Percentiles rank a stretch among this genome's conserved stretches.
These are phyloP conservation scores for Myriosclerotinia duriaeana DNA, from an alignment of 2,329 filamentous ascomycete genomes.

Conservation along the genomic window DNA sequence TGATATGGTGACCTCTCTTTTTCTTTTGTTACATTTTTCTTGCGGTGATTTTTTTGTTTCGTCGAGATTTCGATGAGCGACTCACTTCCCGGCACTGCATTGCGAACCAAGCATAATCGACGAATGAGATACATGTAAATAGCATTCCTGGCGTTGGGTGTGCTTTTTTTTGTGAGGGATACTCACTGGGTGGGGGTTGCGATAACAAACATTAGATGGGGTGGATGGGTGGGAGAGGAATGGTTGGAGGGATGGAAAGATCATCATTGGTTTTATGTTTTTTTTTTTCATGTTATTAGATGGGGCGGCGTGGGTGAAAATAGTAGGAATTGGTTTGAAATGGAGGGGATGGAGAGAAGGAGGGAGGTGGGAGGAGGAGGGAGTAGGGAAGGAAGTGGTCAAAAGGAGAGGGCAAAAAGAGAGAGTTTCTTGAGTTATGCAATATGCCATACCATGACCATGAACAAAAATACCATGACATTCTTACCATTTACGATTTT, in stretches of 20 bases:
- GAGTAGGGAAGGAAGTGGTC: neutral
- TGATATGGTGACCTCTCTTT: neutral
- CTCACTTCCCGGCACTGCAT: conserved; percentile 2
- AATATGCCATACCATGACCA: conserved; percentile 3
- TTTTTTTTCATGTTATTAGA: conserved; percentile 8
- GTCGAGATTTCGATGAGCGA: conserved; percentile 13
- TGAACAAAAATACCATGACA: neutral
- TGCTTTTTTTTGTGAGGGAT: neutral
- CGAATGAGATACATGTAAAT: conserved; percentile 22
- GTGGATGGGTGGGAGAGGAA: neutral
- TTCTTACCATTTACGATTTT: neutral
- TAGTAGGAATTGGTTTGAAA: neutral
- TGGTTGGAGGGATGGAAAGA: neutral
- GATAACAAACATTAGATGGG: conserved; percentile 13
- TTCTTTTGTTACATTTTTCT: conserved; percentile 4
- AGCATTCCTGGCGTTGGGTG: conserved; percentile 22
- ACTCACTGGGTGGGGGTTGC: conserved; percentile 17
- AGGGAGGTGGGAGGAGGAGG: neutral
- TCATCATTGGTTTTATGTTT: neutral
- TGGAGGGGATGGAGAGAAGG: neutral
- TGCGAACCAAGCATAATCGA: conserved; percentile 12
- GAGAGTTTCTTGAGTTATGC: conserved; percentile 5
- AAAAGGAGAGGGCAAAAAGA: neutral
- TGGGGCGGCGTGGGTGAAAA: neutral
- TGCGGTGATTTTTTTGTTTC: neutral